These are phyloP conservation scores for Pyrus communis DNA, from an alignment of 306 rosid genomes.

Conservation along the genomic window DNA sequence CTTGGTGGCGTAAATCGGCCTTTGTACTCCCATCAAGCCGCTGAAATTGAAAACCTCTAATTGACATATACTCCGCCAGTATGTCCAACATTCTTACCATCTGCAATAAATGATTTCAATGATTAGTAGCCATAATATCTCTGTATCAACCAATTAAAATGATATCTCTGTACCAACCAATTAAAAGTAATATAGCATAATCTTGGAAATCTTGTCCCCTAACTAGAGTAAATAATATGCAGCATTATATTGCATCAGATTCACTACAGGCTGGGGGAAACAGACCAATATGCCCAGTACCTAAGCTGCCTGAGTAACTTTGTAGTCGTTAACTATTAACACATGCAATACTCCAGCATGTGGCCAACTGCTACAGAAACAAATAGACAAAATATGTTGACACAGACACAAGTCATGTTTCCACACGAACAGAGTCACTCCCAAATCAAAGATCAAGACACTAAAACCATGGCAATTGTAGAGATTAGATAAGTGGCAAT, in stretches of 20 bases:
- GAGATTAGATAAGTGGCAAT: not conserved
- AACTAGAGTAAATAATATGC: too few relatives aligned
- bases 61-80: conserved; percentile 84
- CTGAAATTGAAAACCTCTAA: conserved; percentile 92
- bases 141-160: not conserved
- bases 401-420: not conserved
- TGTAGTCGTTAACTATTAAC: not conserved
- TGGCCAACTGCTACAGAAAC: not conserved
- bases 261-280: not conserved
- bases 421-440: not conserved
- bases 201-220: not conserved
- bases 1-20: conserved; percentile 96
- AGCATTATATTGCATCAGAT: not conserved
- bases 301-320: not conserved
- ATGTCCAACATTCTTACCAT: conserved; percentile 99
- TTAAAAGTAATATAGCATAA: not conserved
- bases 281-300: not conserved
- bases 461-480: not conserved
- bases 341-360: not conserved
- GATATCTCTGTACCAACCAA: not conserved
- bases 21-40: conserved; percentile 99
- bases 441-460: not conserved
- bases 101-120: conserved; percentile 39
- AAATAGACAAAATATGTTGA: not conserved
- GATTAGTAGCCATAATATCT: conserved; percentile 11